Conservation (phyloP, 768 basidiomycete species). For the Xerocomellus dryophilus region DNA sequence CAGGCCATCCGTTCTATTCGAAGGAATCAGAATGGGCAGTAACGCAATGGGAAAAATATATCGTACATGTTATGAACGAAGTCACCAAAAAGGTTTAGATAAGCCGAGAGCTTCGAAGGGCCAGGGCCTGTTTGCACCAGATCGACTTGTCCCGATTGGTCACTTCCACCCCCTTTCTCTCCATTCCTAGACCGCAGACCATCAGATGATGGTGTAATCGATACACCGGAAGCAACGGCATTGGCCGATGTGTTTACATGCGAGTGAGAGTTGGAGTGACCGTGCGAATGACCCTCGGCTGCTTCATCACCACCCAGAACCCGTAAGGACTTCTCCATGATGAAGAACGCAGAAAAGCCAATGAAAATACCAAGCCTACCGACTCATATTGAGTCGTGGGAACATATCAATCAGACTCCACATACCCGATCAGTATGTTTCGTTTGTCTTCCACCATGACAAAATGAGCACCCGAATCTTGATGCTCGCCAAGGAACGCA, state of each 20-base stretch:
- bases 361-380: constrained; percentile 73
- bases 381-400: constrained; percentile 8
- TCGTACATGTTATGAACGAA: constrained; percentile 89
- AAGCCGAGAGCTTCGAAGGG: constrained; percentile 84
- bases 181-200: constrained; percentile 50
- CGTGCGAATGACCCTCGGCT: constrained; percentile 45
- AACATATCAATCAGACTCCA: constrained; percentile 11
- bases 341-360: constrained; percentile 87
- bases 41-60: constrained; percentile 11
- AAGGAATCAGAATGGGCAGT: constrained; percentile 15
- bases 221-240: constrained; percentile 47
- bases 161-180: constrained; percentile 15
- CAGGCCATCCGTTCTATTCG: constrained; percentile 80
- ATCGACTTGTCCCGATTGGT: constrained; percentile 27
- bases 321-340: constrained; percentile 89
- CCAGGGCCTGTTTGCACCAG: constrained; percentile 36
- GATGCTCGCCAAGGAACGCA: constrained; percentile 86
- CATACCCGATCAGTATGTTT: constrained; percentile 85
- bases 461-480: constrained; percentile 67
- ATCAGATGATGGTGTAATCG: constrained; percentile 38
- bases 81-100: constrained; percentile 89
- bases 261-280: constrained; percentile 59
- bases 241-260: constrained; percentile 32
- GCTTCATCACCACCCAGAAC: constrained; percentile 66
- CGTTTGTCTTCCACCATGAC: constrained; percentile 88